Base-by-base conservation (phyloP, 495 filamentous ascomycete species). In the Neurospora sublineolata region DNA sequence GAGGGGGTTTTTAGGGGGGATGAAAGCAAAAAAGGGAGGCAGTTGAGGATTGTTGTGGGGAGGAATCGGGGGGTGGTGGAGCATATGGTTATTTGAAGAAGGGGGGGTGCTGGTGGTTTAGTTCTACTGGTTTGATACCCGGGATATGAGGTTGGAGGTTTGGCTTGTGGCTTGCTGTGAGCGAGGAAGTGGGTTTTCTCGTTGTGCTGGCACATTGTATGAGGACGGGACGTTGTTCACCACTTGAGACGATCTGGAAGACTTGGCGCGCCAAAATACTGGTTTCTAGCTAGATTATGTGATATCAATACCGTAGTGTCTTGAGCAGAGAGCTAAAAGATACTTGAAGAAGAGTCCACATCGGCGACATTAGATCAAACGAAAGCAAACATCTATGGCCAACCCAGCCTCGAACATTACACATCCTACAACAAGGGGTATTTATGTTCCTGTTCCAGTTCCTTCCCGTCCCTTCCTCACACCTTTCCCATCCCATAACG, bases 41-140 rank as follows among this genome's bases (percentile, higher is more conserved):
- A 94, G 79, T 81, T 96, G 72, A 85, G 91, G 69, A 77, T 96
- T 67, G 84, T 93, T 18, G 87, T 94, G n/a, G 86, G 88, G 71
- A 85, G 85, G 77, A 86, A 90, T 74, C 84, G 93, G 75, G 86
- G 80, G 73, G 89, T 92, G 12, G 82, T 86, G 72, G 80, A 89
- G 73, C 85, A 87, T 20, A 76, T 87, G 39, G 78, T 83, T 39
- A 84, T 91, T 64, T 92, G 78, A 82, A 4, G 27, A 6, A 44
- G 37, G 12, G 14, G n/a, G 38, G 52, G n/a, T 70, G 37, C 70
- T 72, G 68, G 16, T 69, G 40, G 18, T 41, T 69, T n/a, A n/a
- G n/a, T n/a, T n/a, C n/a, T 36, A 36, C 33, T 42, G 40, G 40
- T 42, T 16, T 60, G 46, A 60, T 60, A 60, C 46, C 46, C 46